phyloP scores from a whole-genome alignment of 1,284 basidiomycete genomes.

The Cryptococcus sp. region DNA sequence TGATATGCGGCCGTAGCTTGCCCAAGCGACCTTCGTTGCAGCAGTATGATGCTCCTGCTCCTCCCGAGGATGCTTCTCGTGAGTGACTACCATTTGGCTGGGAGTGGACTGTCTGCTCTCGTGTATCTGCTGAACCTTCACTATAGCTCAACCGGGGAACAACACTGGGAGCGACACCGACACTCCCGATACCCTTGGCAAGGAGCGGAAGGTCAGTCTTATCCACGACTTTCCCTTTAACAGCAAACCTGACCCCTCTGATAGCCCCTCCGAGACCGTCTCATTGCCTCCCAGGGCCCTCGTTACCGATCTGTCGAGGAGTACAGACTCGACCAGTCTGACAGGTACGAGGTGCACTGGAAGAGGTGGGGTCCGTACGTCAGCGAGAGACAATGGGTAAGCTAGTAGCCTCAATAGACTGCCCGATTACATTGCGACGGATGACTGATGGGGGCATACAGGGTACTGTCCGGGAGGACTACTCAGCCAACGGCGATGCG shows the following conservation, averaged over 20 bases:
- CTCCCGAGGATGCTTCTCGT: slow-evolving; percentile 25
- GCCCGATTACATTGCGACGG: not conserved
- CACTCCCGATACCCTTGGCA: slow-evolving; percentile 31
- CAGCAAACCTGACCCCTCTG: not conserved
- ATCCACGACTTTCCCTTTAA: not conserved
- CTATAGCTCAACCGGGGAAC: slow-evolving; percentile 16
- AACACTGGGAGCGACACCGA: slow-evolving; percentile 35
- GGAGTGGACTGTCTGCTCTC: too few relatives aligned
- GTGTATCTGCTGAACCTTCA: not conserved
- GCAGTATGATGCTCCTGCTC: slow-evolving; percentile 16
- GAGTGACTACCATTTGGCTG: slow-evolving; percentile 3
- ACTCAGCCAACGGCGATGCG: slow-evolving; percentile 91
- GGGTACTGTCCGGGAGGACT: slow-evolving; percentile 97
- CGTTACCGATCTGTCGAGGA: slow-evolving; percentile 49
- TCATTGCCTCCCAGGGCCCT: slow-evolving; percentile 39
- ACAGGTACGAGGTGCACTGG: slow-evolving; percentile 74
- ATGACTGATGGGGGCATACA: slow-evolving; percentile 39
- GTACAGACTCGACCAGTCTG: slow-evolving; percentile 64
- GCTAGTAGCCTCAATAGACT: slow-evolving; percentile 35
- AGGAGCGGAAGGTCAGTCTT: slow-evolving; percentile 23
- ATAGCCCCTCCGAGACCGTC: slow-evolving; percentile 45
- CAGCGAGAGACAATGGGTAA: slow-evolving; percentile 93
- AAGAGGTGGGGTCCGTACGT: slow-evolving; percentile 98
- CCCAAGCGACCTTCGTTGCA: slow-evolving; percentile 33
- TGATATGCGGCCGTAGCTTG: slow-evolving; percentile 18